phyloP scores from a whole-genome alignment of 108 stramenopile genomes.

The Chaetoceros muelleri region DNA sequence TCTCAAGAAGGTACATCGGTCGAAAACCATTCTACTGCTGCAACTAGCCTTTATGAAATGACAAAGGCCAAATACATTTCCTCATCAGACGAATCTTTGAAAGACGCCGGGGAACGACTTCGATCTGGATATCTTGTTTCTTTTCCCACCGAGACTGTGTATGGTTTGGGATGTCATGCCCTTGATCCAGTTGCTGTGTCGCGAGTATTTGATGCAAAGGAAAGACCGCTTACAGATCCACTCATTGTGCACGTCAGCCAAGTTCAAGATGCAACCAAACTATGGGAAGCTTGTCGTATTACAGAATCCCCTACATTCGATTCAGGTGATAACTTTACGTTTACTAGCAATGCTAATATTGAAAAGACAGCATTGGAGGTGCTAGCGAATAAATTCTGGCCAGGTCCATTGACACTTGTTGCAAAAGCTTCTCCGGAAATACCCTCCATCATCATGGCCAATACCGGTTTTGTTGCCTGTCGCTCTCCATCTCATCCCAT shows the following conservation, averaged over 20 bases:
- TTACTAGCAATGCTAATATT: constrained; percentile 18
- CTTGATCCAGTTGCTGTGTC: constrained; percentile 72
- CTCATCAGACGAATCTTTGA: constrained; percentile 3
- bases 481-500: constrained; percentile 88
- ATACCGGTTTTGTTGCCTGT: constrained; percentile 93
- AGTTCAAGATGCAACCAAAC: constrained; percentile 37
- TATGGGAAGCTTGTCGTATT: constrained; percentile 45
- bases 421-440: constrained; percentile 62
- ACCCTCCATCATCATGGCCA: constrained; percentile 79
- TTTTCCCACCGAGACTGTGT: constrained; percentile 97
- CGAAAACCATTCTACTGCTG: too few species aligned
- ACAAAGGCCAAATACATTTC: neutral
- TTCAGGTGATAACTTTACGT: neutral
- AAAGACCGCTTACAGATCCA: constrained; percentile 91
- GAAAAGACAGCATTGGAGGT: constrained; percentile 26
- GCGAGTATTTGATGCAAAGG: constrained; percentile 88
- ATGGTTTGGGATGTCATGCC: constrained; percentile 97
- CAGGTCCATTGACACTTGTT: constrained; percentile 90
- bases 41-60: too few species aligned
- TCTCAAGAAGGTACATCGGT: too few species aligned
- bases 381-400: constrained; percentile 74
- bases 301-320: too few species aligned
- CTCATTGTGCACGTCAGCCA: constrained; percentile 89
- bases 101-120: constrained; percentile 52
- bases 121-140: constrained; percentile 64